phyloP scores from a whole-genome alignment of 1,284 basidiomycete genomes.

The Fistulina hepatica region DNA sequence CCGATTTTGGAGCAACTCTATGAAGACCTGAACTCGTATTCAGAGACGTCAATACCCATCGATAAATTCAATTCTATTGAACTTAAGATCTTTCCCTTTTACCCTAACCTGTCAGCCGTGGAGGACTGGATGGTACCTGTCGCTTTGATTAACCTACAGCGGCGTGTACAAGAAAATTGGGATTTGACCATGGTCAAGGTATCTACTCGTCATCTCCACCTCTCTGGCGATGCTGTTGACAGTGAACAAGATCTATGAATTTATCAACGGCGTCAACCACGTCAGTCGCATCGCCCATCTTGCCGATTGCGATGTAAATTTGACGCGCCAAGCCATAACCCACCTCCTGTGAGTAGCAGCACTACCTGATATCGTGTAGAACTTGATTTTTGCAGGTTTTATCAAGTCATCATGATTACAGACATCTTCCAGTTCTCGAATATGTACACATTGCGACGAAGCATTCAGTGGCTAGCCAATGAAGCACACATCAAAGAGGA shows the following conservation, averaged over 20 bases:
- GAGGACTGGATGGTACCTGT: constrained; percentile 96
- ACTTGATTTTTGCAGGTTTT: constrained; percentile 48
- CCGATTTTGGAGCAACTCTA: constrained; percentile 93
- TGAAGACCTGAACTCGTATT: constrained; percentile 95
- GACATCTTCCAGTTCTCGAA: constrained; percentile 99
- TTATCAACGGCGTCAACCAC: constrained; percentile 87
- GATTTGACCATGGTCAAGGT: constrained; percentile 91
- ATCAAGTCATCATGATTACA: constrained; percentile 91
- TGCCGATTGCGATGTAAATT: constrained; percentile 79
- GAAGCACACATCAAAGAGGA: constrained; percentile 77
- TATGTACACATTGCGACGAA: constrained; percentile 85
- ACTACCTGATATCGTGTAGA: constrained; percentile 2
- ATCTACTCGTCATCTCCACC: constrained; percentile 6
- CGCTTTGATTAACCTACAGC: constrained; percentile 75
- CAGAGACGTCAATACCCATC: constrained; percentile 84
- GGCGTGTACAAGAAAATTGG: constrained; percentile 85
- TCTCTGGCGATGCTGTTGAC: constrained; percentile 4
- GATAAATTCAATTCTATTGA: constrained; percentile 89
- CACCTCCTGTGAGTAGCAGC: constrained; percentile 69
- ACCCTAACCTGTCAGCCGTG: constrained; percentile 84
- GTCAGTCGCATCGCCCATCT: constrained; percentile 85
- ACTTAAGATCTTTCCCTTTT: constrained; percentile 93
- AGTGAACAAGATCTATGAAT: constrained; percentile 57
- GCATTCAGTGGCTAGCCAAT: constrained; percentile 75
- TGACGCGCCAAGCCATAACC: constrained; percentile 82